A percentile compares a stretch with the other conserved stretches of the same genome.
Evolutionary conservation across 768 basidiomycete genomes (phyloP).

Genomic region (Rhizopogon rudus): DNA sequence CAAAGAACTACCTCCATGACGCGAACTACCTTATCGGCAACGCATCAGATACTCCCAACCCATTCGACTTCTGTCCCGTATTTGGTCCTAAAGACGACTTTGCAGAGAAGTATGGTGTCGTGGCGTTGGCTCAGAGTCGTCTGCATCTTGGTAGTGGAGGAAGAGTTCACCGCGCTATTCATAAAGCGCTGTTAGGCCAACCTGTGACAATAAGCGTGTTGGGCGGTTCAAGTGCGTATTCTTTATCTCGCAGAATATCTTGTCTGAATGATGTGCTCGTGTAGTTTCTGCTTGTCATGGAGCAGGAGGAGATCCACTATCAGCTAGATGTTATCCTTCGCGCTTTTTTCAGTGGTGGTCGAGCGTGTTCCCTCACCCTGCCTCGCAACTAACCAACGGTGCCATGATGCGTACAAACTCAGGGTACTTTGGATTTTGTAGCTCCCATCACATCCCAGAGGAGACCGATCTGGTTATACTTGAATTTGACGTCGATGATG

Average conservation of each 20-base stretch:
- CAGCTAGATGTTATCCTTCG: conserved; percentile 85
- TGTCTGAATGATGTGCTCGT: neutral
- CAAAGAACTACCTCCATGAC: conserved; percentile 83
- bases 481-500: conserved; percentile 91
- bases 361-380: conserved; percentile 94
- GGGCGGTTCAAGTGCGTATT: conserved; percentile 75
- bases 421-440: conserved; percentile 94
- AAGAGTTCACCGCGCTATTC: conserved; percentile 76
- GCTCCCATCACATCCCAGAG: conserved; percentile 89
- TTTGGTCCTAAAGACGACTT: conserved; percentile 81
- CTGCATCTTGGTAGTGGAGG: conserved; percentile 78
- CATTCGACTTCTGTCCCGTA: conserved; percentile 89
- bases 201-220: conserved; percentile 88
- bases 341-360: conserved; percentile 98
- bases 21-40: conserved; percentile 21
- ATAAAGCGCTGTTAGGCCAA: conserved; percentile 77
- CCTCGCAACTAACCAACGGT: conserved; percentile 96
- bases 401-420: conserved; percentile 91
- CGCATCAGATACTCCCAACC: conserved; percentile 42
- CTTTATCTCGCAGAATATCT: neutral
- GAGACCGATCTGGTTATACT: conserved; percentile 91
- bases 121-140: conserved; percentile 67
- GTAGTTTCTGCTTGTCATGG: conserved; percentile 92
- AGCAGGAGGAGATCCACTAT: conserved; percentile 85
- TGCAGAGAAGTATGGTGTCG: conserved; percentile 71